Evolutionary conservation across 345 rosid genomes (phyloP).

Genomic region (Eucalyptus pumila): DNA sequence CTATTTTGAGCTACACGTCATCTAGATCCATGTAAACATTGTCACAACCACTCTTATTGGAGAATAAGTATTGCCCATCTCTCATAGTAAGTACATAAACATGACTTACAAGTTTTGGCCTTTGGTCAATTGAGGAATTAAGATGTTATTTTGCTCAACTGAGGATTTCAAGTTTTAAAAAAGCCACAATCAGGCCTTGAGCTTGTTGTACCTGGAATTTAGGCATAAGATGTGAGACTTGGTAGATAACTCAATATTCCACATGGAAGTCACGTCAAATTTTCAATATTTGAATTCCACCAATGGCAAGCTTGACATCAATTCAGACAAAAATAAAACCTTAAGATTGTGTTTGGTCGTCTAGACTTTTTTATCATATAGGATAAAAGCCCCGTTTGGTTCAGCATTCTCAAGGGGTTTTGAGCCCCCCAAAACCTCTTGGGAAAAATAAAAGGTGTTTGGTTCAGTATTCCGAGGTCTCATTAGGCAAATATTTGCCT

Average conservation of each 20-base stretch:
- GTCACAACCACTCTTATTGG: background rate
- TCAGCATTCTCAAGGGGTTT: too few species aligned
- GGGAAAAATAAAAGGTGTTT: too few species aligned
- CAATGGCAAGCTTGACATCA: background rate
- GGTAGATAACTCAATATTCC: background rate
- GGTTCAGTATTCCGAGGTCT: too few species aligned
- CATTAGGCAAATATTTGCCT: too few species aligned
- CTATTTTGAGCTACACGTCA: background rate
- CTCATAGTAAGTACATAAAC: background rate
- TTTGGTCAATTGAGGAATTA: background rate
- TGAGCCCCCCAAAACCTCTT: accelerated
- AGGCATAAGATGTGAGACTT: background rate
- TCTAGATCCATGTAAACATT: background rate
- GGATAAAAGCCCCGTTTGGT: too few species aligned
- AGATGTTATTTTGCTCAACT: background rate
- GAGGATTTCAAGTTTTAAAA: background rate
- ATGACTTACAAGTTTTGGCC: background rate
- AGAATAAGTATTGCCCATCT: background rate
- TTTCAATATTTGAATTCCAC: background rate
- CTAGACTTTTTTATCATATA: too few species aligned
- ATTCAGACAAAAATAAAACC: too few species aligned
- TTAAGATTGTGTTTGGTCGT: too few species aligned
- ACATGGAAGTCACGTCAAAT: background rate
- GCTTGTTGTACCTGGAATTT: background rate
- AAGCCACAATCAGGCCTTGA: background rate